These are phyloP conservation scores for Kregervanrija fluxuum DNA, from an alignment of 805 yeast genomes.

Conservation along the genomic window DNA sequence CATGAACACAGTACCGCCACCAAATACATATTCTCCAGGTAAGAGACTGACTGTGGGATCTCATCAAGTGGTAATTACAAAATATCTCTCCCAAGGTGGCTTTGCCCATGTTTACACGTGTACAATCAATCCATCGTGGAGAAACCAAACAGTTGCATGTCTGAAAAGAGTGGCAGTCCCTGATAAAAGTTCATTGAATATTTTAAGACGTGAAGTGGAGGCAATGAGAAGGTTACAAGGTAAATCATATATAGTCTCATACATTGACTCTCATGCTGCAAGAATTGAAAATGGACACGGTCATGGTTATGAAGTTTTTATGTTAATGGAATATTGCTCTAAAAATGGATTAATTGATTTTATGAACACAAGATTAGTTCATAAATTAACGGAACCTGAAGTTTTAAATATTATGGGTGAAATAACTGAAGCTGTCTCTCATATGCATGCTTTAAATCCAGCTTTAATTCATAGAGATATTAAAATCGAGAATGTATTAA, in stretches of 20 bases:
- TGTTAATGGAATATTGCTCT: constrained; percentile 75
- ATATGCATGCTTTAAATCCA: constrained; percentile 58
- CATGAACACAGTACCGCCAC: constrained; percentile 11
- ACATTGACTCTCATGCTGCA: constrained; percentile 73
- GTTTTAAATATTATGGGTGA: constrained; percentile 63
- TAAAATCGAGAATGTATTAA: constrained; percentile 88
- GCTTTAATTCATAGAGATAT: constrained; percentile 70
- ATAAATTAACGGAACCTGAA: constrained; percentile 62
- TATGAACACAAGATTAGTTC: constrained; percentile 65
- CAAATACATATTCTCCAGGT: constrained; percentile 29
- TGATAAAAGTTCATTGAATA: constrained; percentile 59
- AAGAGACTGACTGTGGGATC: constrained; percentile 43
- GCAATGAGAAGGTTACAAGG: constrained; percentile 62
- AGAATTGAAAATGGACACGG: constrained; percentile 27
- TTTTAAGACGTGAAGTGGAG: constrained; percentile 67
- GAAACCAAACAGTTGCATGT: constrained; percentile 46
- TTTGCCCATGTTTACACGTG: constrained; percentile 77
- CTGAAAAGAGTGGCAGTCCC: constrained; percentile 69
- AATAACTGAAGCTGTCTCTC: constrained; percentile 64
- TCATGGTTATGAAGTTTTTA: constrained; percentile 65
- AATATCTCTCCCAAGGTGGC: constrained; percentile 49
- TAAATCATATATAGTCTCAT: constrained; percentile 55
- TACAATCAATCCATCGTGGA: constrained; percentile 36
- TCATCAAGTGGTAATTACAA: constrained; percentile 37
- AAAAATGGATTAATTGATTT: constrained; percentile 71